A percentile compares a stretch with the other conserved stretches of the same genome.
Evolutionary conservation across 2,329 filamentous ascomycete species (phyloP).

Genomic region (Clonostachys sp.): DNA sequence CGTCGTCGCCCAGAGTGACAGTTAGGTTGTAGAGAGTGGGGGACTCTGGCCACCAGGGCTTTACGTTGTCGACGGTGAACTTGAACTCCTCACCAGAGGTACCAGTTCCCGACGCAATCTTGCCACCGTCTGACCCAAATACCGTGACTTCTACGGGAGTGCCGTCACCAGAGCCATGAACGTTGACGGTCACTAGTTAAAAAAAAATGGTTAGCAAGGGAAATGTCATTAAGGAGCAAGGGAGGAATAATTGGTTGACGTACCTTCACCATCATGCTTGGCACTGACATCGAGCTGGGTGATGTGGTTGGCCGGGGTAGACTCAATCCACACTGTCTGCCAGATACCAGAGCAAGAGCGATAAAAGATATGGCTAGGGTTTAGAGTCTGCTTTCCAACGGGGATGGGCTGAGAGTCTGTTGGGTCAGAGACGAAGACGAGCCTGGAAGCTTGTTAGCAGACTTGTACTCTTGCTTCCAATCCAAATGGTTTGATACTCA

Average conservation of each 20-base stretch:
- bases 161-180: slow-evolving; percentile 33
- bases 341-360: slow-evolving; percentile 70
- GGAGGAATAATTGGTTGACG: slow-evolving; percentile 9
- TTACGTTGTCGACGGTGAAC: slow-evolving; percentile 47
- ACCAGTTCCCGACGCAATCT: slow-evolving; percentile 37
- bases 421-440: slow-evolving; percentile 64
- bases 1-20: slow-evolving; percentile 39
- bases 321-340: slow-evolving; percentile 69
- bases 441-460: slow-evolving; percentile 22
- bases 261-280: slow-evolving; percentile 46
- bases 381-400: slow-evolving; percentile 59
- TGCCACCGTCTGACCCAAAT: slow-evolving; percentile 24
- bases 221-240: not conserved
- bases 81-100: slow-evolving; percentile 44
- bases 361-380: slow-evolving; percentile 63
- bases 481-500: slow-evolving; percentile 19
- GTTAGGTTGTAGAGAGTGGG: slow-evolving; percentile 63
- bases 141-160: slow-evolving; percentile 29
- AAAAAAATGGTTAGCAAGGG: not conserved
- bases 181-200: slow-evolving; percentile 46
- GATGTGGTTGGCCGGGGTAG: slow-evolving; percentile 53
- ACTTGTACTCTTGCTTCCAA: not conserved
- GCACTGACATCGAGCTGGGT: slow-evolving; percentile 55
- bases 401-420: slow-evolving; percentile 60
- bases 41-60: slow-evolving; percentile 61